Evolutionary conservation across 1,139 yeast species (phyloP).

Genomic region (Yamadazyma sp.): DNA sequence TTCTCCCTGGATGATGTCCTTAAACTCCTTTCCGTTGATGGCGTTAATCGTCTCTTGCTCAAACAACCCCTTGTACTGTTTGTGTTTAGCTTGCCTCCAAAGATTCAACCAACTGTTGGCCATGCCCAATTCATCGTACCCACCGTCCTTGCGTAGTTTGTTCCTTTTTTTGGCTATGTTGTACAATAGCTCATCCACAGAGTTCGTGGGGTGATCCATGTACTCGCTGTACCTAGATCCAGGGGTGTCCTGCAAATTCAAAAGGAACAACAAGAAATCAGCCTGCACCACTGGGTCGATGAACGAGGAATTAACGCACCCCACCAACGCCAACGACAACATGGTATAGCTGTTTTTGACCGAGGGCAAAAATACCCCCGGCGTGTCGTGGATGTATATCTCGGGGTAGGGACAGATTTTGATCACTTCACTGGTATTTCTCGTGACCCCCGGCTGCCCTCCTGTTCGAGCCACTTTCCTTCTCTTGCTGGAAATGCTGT

Average conservation of each 20-base stretch:
- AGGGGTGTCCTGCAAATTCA: constrained; percentile 62
- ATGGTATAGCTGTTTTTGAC: constrained; percentile 67
- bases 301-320: constrained; percentile 69
- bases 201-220: constrained; percentile 69
- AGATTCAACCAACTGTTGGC: constrained; percentile 69
- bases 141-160: constrained; percentile 29
- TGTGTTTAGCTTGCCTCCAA: constrained; percentile 61
- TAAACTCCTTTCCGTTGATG: constrained; percentile 25
- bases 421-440: constrained; percentile 76
- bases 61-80: constrained; percentile 33
- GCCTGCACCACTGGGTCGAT: constrained; percentile 87
- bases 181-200: constrained; percentile 59
- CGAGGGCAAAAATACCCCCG: constrained; percentile 86
- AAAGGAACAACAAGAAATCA: constrained; percentile 73
- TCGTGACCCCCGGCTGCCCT: constrained; percentile 87
- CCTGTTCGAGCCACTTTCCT: constrained; percentile 84
- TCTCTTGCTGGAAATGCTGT: constrained; percentile 31
- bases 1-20: constrained; percentile 28
- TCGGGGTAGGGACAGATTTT: constrained; percentile 63
- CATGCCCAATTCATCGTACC: constrained; percentile 57
- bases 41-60: constrained; percentile 38
- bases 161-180: constrained; percentile 50
- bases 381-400: constrained; percentile 81
- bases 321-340: constrained; percentile 73
- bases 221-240: constrained; percentile 49